Base-by-base conservation (phyloP, 495 filamentous ascomycete genomes). In the Penicillium arizonense region DNA sequence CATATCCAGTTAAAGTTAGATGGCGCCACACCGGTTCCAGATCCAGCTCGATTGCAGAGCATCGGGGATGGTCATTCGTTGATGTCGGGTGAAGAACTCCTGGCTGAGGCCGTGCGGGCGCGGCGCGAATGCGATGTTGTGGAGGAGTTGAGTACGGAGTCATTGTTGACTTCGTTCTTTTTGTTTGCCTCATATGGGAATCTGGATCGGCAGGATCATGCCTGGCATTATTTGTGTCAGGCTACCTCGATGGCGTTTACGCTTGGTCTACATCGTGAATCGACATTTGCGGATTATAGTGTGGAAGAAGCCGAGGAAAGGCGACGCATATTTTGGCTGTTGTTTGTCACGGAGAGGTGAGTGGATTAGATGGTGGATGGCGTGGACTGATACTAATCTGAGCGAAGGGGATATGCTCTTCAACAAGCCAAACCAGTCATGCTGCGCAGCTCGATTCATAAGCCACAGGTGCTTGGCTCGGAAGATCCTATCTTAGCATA, bases 121-220 rank as follows among this genome's bases (percentile, higher is more conserved):
- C 80, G 90, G 48, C 87, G 86, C 62, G 80, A 82, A n/a, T 84
- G 82, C 57, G 86, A 94, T 56, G 82, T 87, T 58, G 71, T 90
- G 18, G 89, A 90, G 46, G 71, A 68, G 3, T 56, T 70, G 33
- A 77, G 73, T 60, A 82, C 87, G 3, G 83, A 85, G 57, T 85
- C 74, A 11, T 75, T 93, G 9, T 77, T 88, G 50, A 92, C 89
- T 10, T 90, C 87, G 4, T 94, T 87, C 70, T 91, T 94, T 59
- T 69, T 90, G 9, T 94, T 88, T 61, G 87, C 84, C 5, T 86
- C 84, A 42, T 84, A 87, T 66, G 88, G 87, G 55, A 87, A 84
- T 43, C 73, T 93, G 24, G 71, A 79, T 49, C 69, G 70, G 32
- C 76, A 77, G 54, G 72, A 75, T 47, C 70, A 75, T 21, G 80